Evolutionary conservation across 306 rosid genomes (phyloP), one percentile per base, ranked within the genome.

Genomic region (Ammopiptanthus mongolicus): DNA sequence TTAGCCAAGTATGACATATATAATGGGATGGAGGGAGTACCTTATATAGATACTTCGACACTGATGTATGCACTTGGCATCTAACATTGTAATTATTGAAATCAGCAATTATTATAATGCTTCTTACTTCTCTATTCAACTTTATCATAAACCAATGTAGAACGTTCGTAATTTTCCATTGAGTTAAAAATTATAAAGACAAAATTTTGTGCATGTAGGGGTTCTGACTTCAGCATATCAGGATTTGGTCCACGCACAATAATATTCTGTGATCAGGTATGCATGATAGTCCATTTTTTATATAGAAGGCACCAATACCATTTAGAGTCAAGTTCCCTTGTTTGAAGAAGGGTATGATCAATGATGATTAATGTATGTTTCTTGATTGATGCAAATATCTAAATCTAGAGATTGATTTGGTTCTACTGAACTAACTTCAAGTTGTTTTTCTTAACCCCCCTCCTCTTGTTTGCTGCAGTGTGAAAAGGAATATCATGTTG

Each of bases 171-270:
- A 29, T 61, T 73, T 72, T 76, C 22, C 51, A 3, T 3, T 3
- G 17, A 71, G 71, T 64, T 65, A 21, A 55, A 75, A 61, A 55
- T 78, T 74, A 53, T 65, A 62, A 75, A 61, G 15, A 25, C 59
- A 68, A 51, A 58, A 46, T 42, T 73, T 79, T 78, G 75, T 75
- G 19, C 61, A 28, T 79, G 75, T 82, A 95, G 99, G 69, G 89
- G 88, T 33, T 86, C 84, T 85, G 99, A 92, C 84, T 95, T 95
- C 86, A 95, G 97, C 89, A 90, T 74, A 90, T 92, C 99, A 59
- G 99, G 99, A 41, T 95, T 95, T 84, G 99, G 99, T 61, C 99
- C 99, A 8, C 96, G 97, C 59, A 95, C 99, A 57, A 90, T 95
- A 84, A 92, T 95, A 84, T 90, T 95, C 46, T 95, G 99, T 71